Evolutionary conservation across 805 yeast species (phyloP).

Genomic region (Saccharomycopsis fibuligera): DNA sequence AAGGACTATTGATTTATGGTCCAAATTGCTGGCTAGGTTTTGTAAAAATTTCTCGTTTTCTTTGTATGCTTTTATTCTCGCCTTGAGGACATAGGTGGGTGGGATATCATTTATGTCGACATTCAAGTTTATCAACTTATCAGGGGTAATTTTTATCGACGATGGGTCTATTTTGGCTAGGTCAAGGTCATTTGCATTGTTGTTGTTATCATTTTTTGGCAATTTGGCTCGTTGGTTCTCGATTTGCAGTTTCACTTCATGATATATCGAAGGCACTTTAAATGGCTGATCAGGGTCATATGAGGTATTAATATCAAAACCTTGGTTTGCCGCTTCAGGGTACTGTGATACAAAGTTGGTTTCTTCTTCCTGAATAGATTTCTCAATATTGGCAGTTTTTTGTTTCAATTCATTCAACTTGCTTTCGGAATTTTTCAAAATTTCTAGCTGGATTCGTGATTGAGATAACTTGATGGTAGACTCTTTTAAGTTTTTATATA

Average conservation of each 20-base stretch:
- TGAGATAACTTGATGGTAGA: constrained; percentile 47
- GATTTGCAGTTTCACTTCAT: constrained; percentile 40
- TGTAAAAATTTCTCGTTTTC: constrained; percentile 57
- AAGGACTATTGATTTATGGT: constrained; percentile 46
- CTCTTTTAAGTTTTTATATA: constrained; percentile 51
- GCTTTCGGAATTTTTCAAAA: constrained; percentile 40
- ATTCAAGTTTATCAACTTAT: not conserved
- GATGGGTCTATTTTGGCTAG: not conserved
- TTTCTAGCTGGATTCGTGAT: constrained; percentile 43
- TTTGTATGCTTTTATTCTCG: constrained; percentile 75
- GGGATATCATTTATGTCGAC: constrained; percentile 24
- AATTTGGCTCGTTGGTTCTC: constrained; percentile 21
- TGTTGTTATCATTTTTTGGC: not conserved
- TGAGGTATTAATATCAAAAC: constrained; percentile 33
- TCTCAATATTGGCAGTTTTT: constrained; percentile 50
- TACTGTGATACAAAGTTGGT: constrained; percentile 41
- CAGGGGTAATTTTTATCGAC: not conserved
- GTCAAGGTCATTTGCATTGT: not conserved
- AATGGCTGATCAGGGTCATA: constrained; percentile 93
- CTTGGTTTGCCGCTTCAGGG: constrained; percentile 33
- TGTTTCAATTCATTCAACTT: constrained; percentile 45
- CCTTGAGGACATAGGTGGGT: constrained; percentile 46
- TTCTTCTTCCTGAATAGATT: constrained; percentile 61
- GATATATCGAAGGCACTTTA: constrained; percentile 54
- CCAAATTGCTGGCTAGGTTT: constrained; percentile 45